Evolutionary conservation across 164 flowering plant species (phyloP), one percentile per base, ranked within the genome.

Genomic region (Santalum album): DNA sequence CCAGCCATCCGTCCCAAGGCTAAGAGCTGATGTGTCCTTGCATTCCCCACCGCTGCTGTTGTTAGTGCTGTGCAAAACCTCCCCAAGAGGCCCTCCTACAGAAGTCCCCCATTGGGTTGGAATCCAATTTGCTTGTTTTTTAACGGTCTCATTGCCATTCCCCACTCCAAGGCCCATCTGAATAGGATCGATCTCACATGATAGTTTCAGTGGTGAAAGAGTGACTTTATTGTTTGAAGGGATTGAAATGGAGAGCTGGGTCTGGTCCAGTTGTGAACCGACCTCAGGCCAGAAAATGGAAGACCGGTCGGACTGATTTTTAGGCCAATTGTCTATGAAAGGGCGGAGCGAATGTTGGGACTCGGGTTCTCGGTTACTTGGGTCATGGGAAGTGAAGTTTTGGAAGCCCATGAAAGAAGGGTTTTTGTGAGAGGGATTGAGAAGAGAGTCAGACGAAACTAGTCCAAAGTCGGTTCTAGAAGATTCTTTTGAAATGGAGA

Each of bases 61-160:
- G 21, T 52, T 74, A 7, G 77, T 70, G 39, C 53, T 75, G 47
- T 81, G 73, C 65, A 88, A 51, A 26, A 76, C 96, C 69, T 91
- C 98, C 0, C 90, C 98, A 0, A 91, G 73, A 10, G 98, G 96
- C 12, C 98, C 98, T 0, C 95, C 94, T 67, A 81, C 62, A 35
- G 96, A 82, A 40, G 42, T 72, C 49, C 71, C 85, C 94, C 96
- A 83, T n/a, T n/a, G n/a, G n/a, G n/a, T n/a, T n/a, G n/a, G n/a
- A n/a, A n/a, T n/a, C 89, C 85, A 87, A 56, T 61, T 67, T 1
- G n/a, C n/a, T n/a, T n/a, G n/a, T n/a, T n/a, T n/a, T n/a, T 63
- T 64, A 25, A 42, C 67, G 6, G 67, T 50, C 46, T 75, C 84
- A 47, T 64, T 54, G 18, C 56, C 57, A 49, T 57, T 72, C 11